Evolutionary conservation across 108 stramenopile species (phyloP), one percentile per base, ranked within the genome.

Genomic region (Nannochloropsis salina): DNA sequence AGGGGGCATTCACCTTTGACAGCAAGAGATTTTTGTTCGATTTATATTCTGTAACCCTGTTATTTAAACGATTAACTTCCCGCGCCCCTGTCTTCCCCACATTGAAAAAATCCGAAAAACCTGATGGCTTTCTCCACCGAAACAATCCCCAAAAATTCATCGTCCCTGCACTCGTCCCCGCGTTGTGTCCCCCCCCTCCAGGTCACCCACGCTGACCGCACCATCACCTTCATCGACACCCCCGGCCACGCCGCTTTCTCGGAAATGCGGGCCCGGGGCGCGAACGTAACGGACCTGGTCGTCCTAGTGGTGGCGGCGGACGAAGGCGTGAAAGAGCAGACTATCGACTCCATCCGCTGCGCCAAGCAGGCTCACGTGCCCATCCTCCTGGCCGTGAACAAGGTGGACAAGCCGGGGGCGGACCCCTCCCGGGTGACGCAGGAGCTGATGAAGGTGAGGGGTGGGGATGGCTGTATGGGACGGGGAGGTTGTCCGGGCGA

Each of bases 241-340:
- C 90, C 90, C n/a, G 90, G 90, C 15, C 90, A 91, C 80, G 90
- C 90, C 8, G 90, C 90, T 31, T 99, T 99, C 89, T 90, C 90
- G 45, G 89, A 92, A 47, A 99, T 99, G 98, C 90, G 98, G 9
- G 91, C 93, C 80, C 94, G 95, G 1, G 97, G 97, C 61, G 94
- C 96, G 9, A 92, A 92, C 86, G 95, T 94, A 31, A 96, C 97
- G 40, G 98, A 99, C 91, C 90, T 97, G 8, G 96, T 96, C 51
- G 95, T 98, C 5, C 92, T 99, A n/a, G 98, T 99, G 2, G 93
- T 99, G 11, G 98, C 98, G 15, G 96, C 96, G 9, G 96, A 97
- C 89, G 98, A 99, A 88, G 98, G 98, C 81, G 94, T 99, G 22
- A 94, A 93, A 41, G 94, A 93, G 79, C 98, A 99, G 89, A 98